phyloP scores from a whole-genome alignment of 805 yeast genomes.

The Myxozyma kluyveri region DNA sequence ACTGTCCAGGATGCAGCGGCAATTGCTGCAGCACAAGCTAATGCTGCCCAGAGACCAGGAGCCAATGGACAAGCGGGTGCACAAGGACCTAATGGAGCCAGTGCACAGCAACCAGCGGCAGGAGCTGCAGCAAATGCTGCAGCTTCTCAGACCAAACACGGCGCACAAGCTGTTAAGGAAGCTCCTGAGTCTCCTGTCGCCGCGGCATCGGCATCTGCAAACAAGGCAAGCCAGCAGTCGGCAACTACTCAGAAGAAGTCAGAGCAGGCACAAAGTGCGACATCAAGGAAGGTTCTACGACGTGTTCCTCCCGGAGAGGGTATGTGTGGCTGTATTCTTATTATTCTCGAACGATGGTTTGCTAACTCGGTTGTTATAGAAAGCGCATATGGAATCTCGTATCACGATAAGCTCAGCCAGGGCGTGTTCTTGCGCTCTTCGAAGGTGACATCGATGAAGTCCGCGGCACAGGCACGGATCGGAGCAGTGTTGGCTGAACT shows the following conservation, averaged over 20 bases:
- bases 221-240: neutral
- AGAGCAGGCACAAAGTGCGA: conserved; percentile 19
- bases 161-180: neutral
- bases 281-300: conserved; percentile 23
- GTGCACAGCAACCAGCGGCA: neutral
- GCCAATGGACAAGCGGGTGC: neutral
- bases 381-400: conserved; percentile 75
- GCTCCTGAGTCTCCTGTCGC: neutral
- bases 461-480: conserved; percentile 65
- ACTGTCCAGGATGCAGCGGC: conserved; percentile 36
- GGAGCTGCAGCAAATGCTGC: neutral
- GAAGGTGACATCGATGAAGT: conserved; percentile 73
- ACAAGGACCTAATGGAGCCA: neutral
- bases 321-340: neutral
- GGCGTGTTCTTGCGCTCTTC: conserved; percentile 83
- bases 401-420: conserved; percentile 56
- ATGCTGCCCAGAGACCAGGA: neutral
- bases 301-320: conserved; percentile 25
- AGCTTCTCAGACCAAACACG: neutral
- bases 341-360: neutral
- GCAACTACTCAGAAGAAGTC: conserved; percentile 9
- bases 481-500: conserved; percentile 67
- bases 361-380: conserved; percentile 39
- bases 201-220: neutral
- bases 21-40: conserved; percentile 17